These are phyloP conservation scores for Colletotrichum orbiculare DNA, from an alignment of 2,329 filamentous ascomycete species.

Conservation along the genomic window DNA sequence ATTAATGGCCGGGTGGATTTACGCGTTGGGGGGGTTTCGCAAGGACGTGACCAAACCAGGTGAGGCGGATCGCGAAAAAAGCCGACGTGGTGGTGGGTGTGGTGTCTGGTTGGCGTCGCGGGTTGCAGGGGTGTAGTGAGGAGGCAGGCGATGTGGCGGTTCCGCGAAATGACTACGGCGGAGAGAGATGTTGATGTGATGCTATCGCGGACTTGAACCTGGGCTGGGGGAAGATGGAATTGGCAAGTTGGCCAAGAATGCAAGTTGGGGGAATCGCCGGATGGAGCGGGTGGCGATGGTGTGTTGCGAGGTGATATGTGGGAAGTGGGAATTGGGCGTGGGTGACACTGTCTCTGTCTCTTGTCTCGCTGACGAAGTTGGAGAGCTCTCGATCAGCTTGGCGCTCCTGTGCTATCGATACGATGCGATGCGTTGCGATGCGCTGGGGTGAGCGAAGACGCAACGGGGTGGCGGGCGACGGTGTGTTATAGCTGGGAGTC, in stretches of 20 bases:
- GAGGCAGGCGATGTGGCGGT: slow-evolving; percentile 9
- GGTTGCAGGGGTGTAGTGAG: slow-evolving; percentile 6
- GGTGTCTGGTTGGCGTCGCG: slow-evolving; percentile 26
- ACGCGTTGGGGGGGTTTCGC: slow-evolving; percentile 20
- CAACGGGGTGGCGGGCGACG: neutral
- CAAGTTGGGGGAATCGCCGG: too few relatives aligned
- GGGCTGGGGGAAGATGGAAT: neutral
- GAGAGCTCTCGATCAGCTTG: slow-evolving; percentile 18
- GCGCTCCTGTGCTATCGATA: slow-evolving; percentile 10
- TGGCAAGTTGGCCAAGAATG: too few relatives aligned
- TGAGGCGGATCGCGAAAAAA: slow-evolving; percentile 36
- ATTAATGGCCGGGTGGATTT: slow-evolving; percentile 10
- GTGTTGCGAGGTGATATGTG: slow-evolving; percentile 5
- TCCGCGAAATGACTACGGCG: slow-evolving; percentile 6
- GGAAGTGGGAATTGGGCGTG: slow-evolving; percentile 1
- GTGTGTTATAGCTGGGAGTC: neutral
- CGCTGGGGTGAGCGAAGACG: neutral
- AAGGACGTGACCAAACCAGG: slow-evolving; percentile 15
- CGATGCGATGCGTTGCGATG: slow-evolving; percentile 13
- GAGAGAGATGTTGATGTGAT: slow-evolving; percentile 6
- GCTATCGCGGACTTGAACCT: slow-evolving; percentile 25
- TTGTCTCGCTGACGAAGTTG: slow-evolving; percentile 13
- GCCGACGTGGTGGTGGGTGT: slow-evolving; percentile 19
- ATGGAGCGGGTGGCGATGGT: slow-evolving; percentile 26
- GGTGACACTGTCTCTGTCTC: neutral